A percentile compares a stretch with the other conserved stretches of the same genome.
Conservation (phyloP, 2,329 filamentous ascomycete genomes). For the Aureobasidium sp. region DNA sequence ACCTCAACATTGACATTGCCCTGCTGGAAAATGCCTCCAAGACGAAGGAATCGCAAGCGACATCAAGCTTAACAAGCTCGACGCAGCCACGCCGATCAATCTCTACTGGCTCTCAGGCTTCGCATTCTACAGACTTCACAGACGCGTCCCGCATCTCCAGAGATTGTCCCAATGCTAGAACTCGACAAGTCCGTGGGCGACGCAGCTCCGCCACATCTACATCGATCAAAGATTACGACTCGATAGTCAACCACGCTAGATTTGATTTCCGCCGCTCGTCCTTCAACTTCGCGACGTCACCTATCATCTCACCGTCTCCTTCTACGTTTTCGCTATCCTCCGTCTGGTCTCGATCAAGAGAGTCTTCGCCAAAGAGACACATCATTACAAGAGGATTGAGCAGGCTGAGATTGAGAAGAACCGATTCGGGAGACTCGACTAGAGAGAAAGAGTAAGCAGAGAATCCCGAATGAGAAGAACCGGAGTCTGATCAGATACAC, state of each 20-base stretch:
- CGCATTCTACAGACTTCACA: slow-evolving; percentile 29
- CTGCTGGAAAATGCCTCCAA: slow-evolving; percentile 3
- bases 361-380: slow-evolving; percentile 26
- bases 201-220: slow-evolving; percentile 23
- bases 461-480: not conserved
- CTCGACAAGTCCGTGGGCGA: slow-evolving; percentile 1
- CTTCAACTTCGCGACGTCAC: slow-evolving; percentile 23
- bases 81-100: slow-evolving; percentile 24
- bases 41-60: not conserved
- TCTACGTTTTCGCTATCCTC: slow-evolving; percentile 27
- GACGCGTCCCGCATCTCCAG: slow-evolving; percentile 27
- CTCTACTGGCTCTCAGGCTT: slow-evolving; percentile 27
- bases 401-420: slow-evolving; percentile 25
- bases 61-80: slow-evolving; percentile 9
- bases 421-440: slow-evolving; percentile 23
- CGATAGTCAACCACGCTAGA: slow-evolving; percentile 25
- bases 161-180: slow-evolving; percentile 18
- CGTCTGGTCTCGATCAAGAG: slow-evolving; percentile 21
- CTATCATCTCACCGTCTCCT: slow-evolving; percentile 25
- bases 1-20: slow-evolving; percentile 22
- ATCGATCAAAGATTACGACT: slow-evolving; percentile 30
- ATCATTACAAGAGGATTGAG: slow-evolving; percentile 28
- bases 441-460: slow-evolving; percentile 17
- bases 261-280: slow-evolving; percentile 22
- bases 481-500: not conserved